Percentiles rank a stretch among this genome's conserved stretches.
Conservation (phyloP, 2,329 filamentous ascomycete species). For the Colletotrichum tanaceti region DNA sequence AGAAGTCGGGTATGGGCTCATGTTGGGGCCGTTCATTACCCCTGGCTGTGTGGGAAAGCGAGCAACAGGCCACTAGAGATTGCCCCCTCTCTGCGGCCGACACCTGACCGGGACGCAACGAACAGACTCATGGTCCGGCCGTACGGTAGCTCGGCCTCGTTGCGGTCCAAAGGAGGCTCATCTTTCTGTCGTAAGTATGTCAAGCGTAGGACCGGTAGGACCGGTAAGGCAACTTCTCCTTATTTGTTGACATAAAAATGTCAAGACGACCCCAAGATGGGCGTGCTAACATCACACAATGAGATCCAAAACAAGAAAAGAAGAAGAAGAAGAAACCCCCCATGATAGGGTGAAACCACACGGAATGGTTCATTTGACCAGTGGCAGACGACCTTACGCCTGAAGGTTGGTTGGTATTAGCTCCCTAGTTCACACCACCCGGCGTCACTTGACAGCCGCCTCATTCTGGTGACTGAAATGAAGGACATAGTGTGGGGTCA, state of each 20-base stretch:
- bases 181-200: background rate
- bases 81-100: background rate
- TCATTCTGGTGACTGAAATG: background rate
- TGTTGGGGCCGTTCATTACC: too few species aligned
- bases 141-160: background rate
- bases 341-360: background rate
- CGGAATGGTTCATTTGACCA: too few species aligned
- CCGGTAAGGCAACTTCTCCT: background rate
- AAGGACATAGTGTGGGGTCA: background rate
- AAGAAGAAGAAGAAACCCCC: too few species aligned
- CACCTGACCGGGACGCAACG: background rate
- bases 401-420: background rate
- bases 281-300: background rate
- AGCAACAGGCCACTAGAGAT: background rate
- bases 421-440: slow-evolving; percentile 1
- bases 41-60: background rate
- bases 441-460: slow-evolving; percentile 28
- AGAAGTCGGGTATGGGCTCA: slow-evolving; percentile 1
- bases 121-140: background rate
- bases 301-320: background rate
- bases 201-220: background rate
- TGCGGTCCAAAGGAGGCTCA: background rate
- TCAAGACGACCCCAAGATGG: background rate
- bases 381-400: too few species aligned
- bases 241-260: slow-evolving; percentile 2